Evolutionary conservation across 73 alveolate genomes (phyloP).

Genomic region (Halteria grandinella): DNA sequence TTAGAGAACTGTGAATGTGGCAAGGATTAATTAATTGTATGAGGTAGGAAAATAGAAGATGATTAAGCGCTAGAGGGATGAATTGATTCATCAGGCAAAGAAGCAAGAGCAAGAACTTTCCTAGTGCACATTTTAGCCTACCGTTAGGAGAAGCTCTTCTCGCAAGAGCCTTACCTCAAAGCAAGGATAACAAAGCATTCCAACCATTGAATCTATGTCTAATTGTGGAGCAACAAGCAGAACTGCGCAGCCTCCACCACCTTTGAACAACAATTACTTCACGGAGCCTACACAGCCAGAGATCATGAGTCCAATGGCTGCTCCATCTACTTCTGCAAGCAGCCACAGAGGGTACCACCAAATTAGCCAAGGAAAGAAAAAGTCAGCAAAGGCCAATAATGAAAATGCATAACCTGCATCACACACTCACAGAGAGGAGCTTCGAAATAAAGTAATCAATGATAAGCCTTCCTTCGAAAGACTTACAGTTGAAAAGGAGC

Average conservation of each 20-base stretch:
- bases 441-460: no score
- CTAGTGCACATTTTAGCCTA: slow-evolving; percentile 23
- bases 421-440: no score
- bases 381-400: no score
- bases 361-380: no score
- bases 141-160: neutral
- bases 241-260: neutral
- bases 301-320: neutral
- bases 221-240: no score
- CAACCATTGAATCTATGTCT: no score
- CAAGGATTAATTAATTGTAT: slow-evolving; percentile 6
- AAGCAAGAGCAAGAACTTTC: neutral
- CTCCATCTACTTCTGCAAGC: no score
- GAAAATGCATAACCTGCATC: no score
- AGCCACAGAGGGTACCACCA: no score
- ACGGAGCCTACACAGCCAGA: neutral
- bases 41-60: neutral
- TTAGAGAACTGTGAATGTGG: neutral
- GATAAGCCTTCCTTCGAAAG: no score
- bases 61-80: neutral
- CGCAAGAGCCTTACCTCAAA: neutral
- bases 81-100: neutral
- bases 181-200: neutral
- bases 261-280: neutral
- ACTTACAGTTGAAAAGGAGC: no score